phyloP scores from a whole-genome alignment of 805 yeast species.

The Tetrapisispora arboricola region DNA sequence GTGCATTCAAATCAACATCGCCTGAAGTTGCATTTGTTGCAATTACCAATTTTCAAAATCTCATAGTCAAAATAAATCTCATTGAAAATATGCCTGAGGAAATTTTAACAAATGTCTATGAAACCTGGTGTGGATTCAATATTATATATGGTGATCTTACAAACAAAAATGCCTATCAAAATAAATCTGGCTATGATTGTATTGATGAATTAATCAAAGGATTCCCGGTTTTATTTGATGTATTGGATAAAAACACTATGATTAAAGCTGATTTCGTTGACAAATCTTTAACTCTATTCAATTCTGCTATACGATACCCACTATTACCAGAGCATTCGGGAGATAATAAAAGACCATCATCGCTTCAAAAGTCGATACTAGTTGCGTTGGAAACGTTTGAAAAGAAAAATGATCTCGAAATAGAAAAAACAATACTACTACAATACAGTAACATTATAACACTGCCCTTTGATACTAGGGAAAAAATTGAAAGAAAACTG shows the following conservation, averaged over 20 bases:
- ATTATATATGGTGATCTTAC: slow-evolving; percentile 36
- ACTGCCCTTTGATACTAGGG: slow-evolving; percentile 53
- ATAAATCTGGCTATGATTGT: slow-evolving; percentile 45
- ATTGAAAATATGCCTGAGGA: slow-evolving; percentile 25
- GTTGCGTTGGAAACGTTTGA: slow-evolving; percentile 33
- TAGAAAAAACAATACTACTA: slow-evolving; percentile 38
- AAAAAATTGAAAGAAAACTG: slow-evolving; percentile 46
- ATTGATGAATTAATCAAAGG: slow-evolving; percentile 44
- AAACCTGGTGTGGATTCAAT: slow-evolving; percentile 40
- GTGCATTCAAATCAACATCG: slow-evolving; percentile 34
- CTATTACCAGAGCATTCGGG: slow-evolving; percentile 46
- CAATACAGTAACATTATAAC: slow-evolving; percentile 45
- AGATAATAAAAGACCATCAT: slow-evolving; percentile 50
- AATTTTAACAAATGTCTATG: slow-evolving; percentile 32
- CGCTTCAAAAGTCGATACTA: slow-evolving; percentile 52
- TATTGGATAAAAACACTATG: slow-evolving; percentile 29
- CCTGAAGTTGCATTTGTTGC: slow-evolving; percentile 38
- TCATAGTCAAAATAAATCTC: slow-evolving; percentile 37
- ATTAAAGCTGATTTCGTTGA: slow-evolving; percentile 32
- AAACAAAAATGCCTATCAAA: slow-evolving; percentile 15
- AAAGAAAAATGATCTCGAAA: slow-evolving; percentile 25
- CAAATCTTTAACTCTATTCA: slow-evolving; percentile 46
- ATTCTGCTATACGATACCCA: slow-evolving; percentile 63
- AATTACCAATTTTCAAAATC: slow-evolving; percentile 43
- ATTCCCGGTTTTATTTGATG: slow-evolving; percentile 39